Conservation (phyloP, 2,329 filamentous ascomycete species). For the Chaetoscypha palmicola region DNA sequence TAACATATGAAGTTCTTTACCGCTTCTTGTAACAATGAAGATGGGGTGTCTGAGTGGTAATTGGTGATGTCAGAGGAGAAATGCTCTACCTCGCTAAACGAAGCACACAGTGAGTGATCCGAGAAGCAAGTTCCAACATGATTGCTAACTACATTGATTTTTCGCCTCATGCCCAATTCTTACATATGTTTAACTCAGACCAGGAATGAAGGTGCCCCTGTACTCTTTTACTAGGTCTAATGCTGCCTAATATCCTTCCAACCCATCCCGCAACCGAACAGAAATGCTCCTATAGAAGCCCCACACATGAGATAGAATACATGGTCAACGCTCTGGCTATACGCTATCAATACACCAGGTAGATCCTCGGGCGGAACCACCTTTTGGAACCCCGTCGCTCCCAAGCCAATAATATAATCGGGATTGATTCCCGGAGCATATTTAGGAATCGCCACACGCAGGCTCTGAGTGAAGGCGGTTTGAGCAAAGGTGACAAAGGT, state of each 20-base stretch:
- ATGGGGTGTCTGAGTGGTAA: too few species aligned
- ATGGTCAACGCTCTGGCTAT: constrained; percentile 32
- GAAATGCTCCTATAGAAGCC: constrained; percentile 28
- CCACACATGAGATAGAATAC: constrained; percentile 36
- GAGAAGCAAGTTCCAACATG: too few species aligned
- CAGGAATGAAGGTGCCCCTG: too few species aligned
- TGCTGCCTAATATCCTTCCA: constrained; percentile 39
- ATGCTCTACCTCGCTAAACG: too few species aligned
- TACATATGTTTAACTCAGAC: too few species aligned
- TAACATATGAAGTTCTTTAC: too few species aligned
- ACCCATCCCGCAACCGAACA: constrained; percentile 37
- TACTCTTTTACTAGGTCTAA: too few species aligned
- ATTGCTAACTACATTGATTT: too few species aligned
- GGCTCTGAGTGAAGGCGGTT: constrained; percentile 13
- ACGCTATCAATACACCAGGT: constrained; percentile 34
- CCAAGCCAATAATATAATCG: constrained; percentile 33
- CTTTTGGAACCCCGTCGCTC: constrained; percentile 33
- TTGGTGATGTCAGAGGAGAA: too few species aligned
- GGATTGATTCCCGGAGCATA: constrained; percentile 31
- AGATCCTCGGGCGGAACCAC: constrained; percentile 31
- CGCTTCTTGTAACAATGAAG: too few species aligned
- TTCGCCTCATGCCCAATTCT: too few species aligned
- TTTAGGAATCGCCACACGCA: constrained; percentile 28
- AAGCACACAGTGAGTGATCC: too few species aligned
- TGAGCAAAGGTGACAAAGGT: constrained; percentile 25